These are phyloP conservation scores for Russula olivacea DNA, from an alignment of 768 basidiomycete genomes.

Conservation along the genomic window DNA sequence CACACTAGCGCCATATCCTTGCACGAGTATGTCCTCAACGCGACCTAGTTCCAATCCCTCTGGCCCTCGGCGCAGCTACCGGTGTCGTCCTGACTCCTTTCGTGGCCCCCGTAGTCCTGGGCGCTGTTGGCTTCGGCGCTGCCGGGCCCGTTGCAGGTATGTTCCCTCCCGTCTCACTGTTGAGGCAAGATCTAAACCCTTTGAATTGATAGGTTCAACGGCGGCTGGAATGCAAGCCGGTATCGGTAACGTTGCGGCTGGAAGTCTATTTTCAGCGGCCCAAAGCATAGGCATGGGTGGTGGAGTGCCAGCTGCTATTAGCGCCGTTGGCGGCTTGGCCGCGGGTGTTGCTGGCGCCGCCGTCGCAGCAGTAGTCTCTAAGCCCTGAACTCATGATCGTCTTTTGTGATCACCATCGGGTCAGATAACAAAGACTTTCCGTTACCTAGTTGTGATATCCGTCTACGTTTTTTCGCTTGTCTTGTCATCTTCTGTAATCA, in stretches of 20 bases:
- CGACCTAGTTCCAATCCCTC: background rate
- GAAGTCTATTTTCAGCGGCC: slow-evolving; percentile 1
- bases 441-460: background rate
- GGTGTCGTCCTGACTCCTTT: background rate
- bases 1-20: background rate
- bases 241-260: slow-evolving; percentile 18
- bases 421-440: background rate
- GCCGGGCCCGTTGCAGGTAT: background rate
- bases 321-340: background rate
- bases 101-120: background rate
- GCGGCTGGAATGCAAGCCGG: slow-evolving; percentile 10
- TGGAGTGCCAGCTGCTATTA: background rate
- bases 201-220: slow-evolving; percentile 1
- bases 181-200: background rate
- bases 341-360: background rate
- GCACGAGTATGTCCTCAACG: background rate
- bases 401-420: background rate
- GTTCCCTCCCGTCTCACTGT: background rate
- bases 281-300: slow-evolving; percentile 20
- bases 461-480: background rate
- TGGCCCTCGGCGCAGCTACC: background rate
- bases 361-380: background rate
- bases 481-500: background rate
- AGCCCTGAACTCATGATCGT: background rate
- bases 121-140: slow-evolving; percentile 3